Evolutionary conservation across 2,329 filamentous ascomycete species (phyloP), one percentile per base, ranked within the genome.

Genomic region (Fusarium abutilonis): DNA sequence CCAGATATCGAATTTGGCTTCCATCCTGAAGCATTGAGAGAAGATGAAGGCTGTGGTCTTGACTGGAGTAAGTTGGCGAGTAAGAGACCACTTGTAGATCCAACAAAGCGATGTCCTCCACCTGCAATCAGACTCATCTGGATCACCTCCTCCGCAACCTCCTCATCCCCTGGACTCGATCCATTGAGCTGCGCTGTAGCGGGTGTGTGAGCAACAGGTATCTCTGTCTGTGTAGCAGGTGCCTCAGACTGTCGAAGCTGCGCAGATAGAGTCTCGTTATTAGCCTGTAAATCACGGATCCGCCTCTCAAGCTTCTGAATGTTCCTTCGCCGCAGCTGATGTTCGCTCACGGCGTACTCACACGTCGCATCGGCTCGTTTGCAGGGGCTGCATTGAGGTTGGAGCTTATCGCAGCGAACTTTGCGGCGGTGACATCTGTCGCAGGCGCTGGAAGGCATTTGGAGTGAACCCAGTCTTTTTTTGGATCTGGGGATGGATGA

Each of bases 351-450:
- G 28, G 73, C 70, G 61, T 79, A 77, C 4, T 70, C 63, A 48
- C 78, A 80, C 4, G 61, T 42, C 5, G 70, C 69, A 8, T 68
- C 71, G 40, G 73, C 73, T 38, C 74, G 71, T n/a, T 64, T 63
- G 57, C 78, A 80, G 6, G 73, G 69, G 4, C 69, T 66, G 51
- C 78, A 79, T 32, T 71, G 66, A 3, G 75, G 77, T 6, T 70
- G 72, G 19, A 64, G 56, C 48, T 77, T 78, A 67, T 79, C 76
- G 59, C 78, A 79, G 35, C 72, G 72, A 29, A 75, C 75, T 57
- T 79, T 80, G 39, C 77, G 69, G 32, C 73, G 72, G 60, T 79
- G 77, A 58, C 78, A 79, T 46, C 75, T 72, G 38, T 78, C 76
- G 64, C 76, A 78, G 10, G 76, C 76, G 50, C 47, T 67, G 36